Percentiles rank a stretch among this genome's conserved stretches.
These are phyloP conservation scores for Melastoma candidum DNA, from an alignment of 441 rosid species.

Conservation along the genomic window DNA sequence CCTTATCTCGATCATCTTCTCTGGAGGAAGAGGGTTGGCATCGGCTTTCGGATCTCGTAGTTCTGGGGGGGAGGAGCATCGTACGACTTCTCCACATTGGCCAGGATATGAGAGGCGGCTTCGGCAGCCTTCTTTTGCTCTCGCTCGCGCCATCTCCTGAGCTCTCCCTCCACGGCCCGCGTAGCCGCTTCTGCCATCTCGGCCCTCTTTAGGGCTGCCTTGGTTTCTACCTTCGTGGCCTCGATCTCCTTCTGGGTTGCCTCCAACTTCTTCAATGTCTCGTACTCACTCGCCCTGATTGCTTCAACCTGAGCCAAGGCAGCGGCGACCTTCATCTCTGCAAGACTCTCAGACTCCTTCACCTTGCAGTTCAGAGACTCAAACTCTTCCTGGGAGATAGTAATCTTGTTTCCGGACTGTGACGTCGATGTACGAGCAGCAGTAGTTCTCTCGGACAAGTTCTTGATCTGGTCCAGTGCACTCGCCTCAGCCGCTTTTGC, in stretches of 20 bases:
- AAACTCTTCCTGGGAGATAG: conserved; percentile 74
- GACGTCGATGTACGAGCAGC: conserved; percentile 73
- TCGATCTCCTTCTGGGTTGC: conserved; percentile 62
- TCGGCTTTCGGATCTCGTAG: conserved; percentile 42
- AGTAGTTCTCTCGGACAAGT: conserved; percentile 55
- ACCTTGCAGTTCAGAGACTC: conserved; percentile 70
- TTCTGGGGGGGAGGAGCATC: conserved; percentile 52
- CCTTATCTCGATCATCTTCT: conserved; percentile 24
- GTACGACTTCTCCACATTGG: conserved; percentile 47
- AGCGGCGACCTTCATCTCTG: conserved; percentile 93
- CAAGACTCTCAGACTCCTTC: conserved; percentile 59
- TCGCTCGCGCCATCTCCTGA: conserved; percentile 76
- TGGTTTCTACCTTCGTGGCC: conserved; percentile 58
- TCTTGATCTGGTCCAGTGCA: conserved; percentile 62
- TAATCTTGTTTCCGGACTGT: conserved; percentile 65
- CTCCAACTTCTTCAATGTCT: conserved; percentile 63
- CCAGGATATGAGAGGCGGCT: conserved; percentile 62
- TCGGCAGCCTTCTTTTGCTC: conserved; percentile 86
- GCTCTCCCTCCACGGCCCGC: conserved; percentile 89
- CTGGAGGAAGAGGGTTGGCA: conserved; percentile 15
- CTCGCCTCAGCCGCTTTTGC: conserved; percentile 58
- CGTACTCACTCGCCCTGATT: conserved; percentile 82
- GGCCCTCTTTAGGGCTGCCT: conserved; percentile 70
- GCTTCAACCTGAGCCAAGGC: conserved; percentile 95
- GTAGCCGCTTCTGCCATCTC: conserved; percentile 96